Base-by-base conservation (phyloP, 805 yeast genomes). In the Metschnikowia aberdeeniae region DNA sequence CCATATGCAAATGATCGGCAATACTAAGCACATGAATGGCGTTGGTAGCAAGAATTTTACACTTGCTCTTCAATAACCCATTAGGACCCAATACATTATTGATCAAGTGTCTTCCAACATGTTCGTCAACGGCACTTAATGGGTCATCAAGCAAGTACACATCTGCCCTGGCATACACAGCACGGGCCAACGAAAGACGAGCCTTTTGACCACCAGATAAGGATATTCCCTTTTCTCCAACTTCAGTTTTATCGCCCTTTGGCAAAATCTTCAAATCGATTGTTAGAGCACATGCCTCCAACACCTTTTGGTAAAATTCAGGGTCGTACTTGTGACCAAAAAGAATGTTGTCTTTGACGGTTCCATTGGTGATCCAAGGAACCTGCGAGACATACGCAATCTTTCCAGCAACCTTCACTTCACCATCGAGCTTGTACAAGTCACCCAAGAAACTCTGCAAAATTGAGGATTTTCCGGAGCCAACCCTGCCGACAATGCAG, bases 201-300 rank as follows among this genome's bases (percentile, higher is more conserved):
- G 99, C 98, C 74, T 93, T 93, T 66, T 93, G 99, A 36, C 99
- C 99, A 42, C 99, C 99, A 34, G 96, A 87, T 40, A 93, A 73
- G 11, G 97, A 88, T 42, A 93, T 90, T 52, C 99, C 99, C 63
- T 92, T 89, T 68, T 93, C 99, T 51, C 99, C 99, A 46, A 93
- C 98, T 56, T 86, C 80, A 5, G 99, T 93, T 42, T 74, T 75
- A 62, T 93, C 98, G 44, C 97, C 96, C 59, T 88, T 86, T 1
- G 96, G 89, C 48, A 93, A 75, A 27, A 83, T 80, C 27, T 77
- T 79, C 50, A 93, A 71, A 68, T 93, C 99, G 24, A 81, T 81
- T 10, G 75, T 66, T 55, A 93, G 76, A 11, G 95, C 97, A 73
- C 99, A 93, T 0, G 97, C 96, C 42, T 81, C 80, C 19, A 93